phyloP scores from a whole-genome alignment of 2,329 filamentous ascomycete species.

The Sporothrix inflata region DNA sequence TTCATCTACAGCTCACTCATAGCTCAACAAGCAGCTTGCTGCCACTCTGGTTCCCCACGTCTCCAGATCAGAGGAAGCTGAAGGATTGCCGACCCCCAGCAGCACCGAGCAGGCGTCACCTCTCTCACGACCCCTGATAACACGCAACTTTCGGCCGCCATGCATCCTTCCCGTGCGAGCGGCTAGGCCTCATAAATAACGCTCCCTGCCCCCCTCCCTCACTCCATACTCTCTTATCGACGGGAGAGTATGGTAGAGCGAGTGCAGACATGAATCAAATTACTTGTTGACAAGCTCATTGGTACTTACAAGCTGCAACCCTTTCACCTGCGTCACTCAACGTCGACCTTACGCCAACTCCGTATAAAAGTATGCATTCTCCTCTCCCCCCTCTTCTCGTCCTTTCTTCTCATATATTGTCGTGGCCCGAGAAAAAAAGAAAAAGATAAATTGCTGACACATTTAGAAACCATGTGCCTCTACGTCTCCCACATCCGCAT shows the following conservation, averaged over 20 bases:
- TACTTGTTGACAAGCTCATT: not conserved
- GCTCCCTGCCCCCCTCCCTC: not conserved
- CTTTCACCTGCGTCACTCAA: not conserved
- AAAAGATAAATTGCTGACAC: not conserved
- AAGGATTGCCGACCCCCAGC: not conserved
- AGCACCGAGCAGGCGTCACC: not conserved
- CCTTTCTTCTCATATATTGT: not conserved
- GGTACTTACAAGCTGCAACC: not conserved
- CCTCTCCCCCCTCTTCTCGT: not conserved
- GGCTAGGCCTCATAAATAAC: constrained; percentile 14
- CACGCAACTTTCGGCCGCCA: constrained; percentile 21
- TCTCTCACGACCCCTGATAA: constrained; percentile 13
- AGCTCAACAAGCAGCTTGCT: not conserved
- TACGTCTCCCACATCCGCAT: constrained; percentile 46
- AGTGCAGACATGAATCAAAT: constrained; percentile 10
- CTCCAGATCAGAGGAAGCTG: not conserved
- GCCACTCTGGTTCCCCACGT: not conserved
- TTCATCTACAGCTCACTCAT: not conserved
- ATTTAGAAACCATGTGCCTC: constrained; percentile 42
- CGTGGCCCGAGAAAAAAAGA: not conserved
- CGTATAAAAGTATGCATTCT: not conserved
- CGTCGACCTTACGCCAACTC: not conserved
- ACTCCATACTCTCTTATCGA: not conserved
- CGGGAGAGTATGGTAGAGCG: not conserved
- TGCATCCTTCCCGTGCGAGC: constrained; percentile 19